Evolutionary conservation across 345 rosid genomes (phyloP).

Genomic region (Rhodamnia rubescens): DNA sequence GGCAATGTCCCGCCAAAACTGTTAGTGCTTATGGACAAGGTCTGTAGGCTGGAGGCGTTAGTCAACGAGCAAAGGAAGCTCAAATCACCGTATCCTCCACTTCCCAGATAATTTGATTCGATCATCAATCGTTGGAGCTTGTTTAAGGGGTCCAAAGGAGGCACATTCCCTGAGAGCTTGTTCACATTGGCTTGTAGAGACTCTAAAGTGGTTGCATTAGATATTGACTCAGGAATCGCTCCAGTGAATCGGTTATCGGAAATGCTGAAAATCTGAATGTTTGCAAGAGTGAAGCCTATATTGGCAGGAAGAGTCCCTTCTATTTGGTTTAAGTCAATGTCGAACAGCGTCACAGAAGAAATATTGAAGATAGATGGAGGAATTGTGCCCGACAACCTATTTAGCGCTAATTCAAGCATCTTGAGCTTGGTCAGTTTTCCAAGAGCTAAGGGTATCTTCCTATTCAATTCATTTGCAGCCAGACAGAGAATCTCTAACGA

Average conservation of each 20-base stretch:
- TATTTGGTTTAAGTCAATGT: background rate
- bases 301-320: conserved; percentile 12
- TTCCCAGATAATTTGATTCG: background rate
- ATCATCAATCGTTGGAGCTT: background rate
- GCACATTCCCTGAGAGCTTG: background rate
- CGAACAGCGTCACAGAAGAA: background rate
- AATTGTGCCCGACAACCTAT: conserved; percentile 4
- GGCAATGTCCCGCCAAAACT: background rate
- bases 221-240: background rate
- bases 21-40: rapidly evolving
- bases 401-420: rapidly evolving
- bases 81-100: background rate
- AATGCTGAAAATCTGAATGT: background rate
- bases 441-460: conserved; percentile 6
- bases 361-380: conserved; percentile 19
- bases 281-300: background rate
- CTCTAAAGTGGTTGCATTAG: conserved; percentile 3
- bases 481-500: background rate
- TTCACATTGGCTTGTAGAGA: background rate
- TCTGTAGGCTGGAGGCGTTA: rapidly evolving
- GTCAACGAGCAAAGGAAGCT: background rate
- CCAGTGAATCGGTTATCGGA: background rate
- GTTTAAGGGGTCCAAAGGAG: conserved; percentile 5
- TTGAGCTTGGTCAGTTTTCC: conserved; percentile 3
- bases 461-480: background rate